phyloP scores from a whole-genome alignment of 1,139 yeast genomes.

The Nakaseomyces kungkrabaensis region DNA sequence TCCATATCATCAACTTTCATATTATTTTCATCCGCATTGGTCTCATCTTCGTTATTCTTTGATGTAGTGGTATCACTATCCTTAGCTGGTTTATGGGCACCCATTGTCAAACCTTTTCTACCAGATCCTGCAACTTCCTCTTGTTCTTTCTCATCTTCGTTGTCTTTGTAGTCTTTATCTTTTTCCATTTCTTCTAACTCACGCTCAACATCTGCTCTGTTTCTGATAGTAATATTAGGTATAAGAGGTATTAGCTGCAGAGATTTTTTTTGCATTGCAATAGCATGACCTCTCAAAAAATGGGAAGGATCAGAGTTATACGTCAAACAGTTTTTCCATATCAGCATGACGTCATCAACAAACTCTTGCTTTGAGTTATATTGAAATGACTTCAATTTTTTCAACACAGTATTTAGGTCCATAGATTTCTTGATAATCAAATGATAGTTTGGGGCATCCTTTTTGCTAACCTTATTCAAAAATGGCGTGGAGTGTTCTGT shows the following conservation, averaged over 20 bases:
- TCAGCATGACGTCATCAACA: constrained; percentile 86
- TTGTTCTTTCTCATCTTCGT: constrained; percentile 13
- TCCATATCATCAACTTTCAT: not conserved
- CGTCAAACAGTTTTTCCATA: constrained; percentile 89
- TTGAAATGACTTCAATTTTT: constrained; percentile 70
- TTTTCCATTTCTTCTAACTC: constrained; percentile 48
- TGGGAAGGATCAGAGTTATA: constrained; percentile 95
- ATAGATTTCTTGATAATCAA: constrained; percentile 84
- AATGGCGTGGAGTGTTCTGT: constrained; percentile 97
- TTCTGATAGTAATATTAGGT: constrained; percentile 77
- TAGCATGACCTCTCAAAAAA: constrained; percentile 80
- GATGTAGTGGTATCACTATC: constrained; percentile 1
- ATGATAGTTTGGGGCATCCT: constrained; percentile 96
- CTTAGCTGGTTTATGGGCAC: constrained; percentile 26
- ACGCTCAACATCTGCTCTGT: constrained; percentile 75
- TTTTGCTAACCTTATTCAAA: constrained; percentile 82
- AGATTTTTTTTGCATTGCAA: constrained; percentile 92
- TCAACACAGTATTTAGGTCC: constrained; percentile 93
- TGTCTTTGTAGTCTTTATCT: constrained; percentile 23
- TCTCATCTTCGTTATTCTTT: constrained; percentile 4
- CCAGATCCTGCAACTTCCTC: constrained; percentile 29
- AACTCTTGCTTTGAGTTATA: constrained; percentile 79
- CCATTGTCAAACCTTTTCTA: constrained; percentile 28
- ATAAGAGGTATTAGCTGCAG: constrained; percentile 66
- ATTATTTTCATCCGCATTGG: not conserved